These are phyloP conservation scores for Hypsizygus ulmarius DNA, from an alignment of 1,284 basidiomycete species.

Conservation along the genomic window DNA sequence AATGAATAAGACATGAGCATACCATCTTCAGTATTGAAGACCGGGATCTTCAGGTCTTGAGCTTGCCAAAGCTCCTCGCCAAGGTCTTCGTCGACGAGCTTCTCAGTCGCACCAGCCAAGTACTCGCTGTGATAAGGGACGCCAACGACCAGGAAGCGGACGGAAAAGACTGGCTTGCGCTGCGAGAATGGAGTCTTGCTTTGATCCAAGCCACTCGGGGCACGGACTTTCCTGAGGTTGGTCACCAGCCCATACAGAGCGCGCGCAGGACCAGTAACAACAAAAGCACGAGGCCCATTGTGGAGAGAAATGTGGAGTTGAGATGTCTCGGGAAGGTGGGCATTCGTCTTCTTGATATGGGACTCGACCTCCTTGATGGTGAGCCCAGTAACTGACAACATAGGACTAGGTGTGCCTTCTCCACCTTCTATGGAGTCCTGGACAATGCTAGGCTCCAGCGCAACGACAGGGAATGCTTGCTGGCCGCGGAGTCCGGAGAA, in stretches of 20 bases:
- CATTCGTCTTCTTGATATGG: constrained; percentile 88
- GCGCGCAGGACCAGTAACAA: constrained; percentile 90
- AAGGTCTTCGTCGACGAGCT: constrained; percentile 74
- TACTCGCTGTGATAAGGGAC: constrained; percentile 96
- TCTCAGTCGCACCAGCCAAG: constrained; percentile 75
- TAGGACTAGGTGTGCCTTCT: constrained; percentile 91
- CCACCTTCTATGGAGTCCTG: constrained; percentile 89
- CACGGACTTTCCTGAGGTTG: constrained; percentile 86
- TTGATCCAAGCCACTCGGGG: constrained; percentile 86
- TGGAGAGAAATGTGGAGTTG: constrained; percentile 85
- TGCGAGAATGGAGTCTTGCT: constrained; percentile 93
- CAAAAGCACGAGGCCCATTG: constrained; percentile 90
- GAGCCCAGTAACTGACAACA: constrained; percentile 90
- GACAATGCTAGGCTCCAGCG: constrained; percentile 86
- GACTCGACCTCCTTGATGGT: constrained; percentile 74
- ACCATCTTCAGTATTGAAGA: constrained; percentile 94
- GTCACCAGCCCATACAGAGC: constrained; percentile 94
- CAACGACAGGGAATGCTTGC: constrained; percentile 91
- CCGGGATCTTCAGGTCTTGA: constrained; percentile 76
- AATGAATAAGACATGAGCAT: constrained; percentile 28
- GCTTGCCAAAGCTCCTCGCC: constrained; percentile 80
- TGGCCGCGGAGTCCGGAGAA: constrained; percentile 92
- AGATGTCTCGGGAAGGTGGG: constrained; percentile 76
- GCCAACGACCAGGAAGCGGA: constrained; percentile 91
- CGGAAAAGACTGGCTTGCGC: constrained; percentile 90